Percentiles rank a stretch among this genome's conserved stretches.
phyloP scores from a whole-genome alignment of 2,329 filamentous ascomycete species.

The Akanthomyces uredinophilus region DNA sequence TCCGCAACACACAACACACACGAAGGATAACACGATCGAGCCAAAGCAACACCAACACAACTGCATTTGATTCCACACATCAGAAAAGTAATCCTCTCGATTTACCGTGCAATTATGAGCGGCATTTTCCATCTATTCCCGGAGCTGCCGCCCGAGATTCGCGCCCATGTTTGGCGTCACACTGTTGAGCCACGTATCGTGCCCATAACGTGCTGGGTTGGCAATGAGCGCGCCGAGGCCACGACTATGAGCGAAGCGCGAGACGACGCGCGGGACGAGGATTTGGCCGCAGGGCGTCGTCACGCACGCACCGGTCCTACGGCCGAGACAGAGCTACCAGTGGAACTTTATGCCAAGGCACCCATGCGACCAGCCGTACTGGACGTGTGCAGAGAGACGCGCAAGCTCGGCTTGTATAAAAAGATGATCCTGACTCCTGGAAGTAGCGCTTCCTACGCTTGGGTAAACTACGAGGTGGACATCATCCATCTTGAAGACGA shows the following conservation, averaged over 20 bases:
- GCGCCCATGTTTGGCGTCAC: neutral
- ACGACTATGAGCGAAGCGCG: no score
- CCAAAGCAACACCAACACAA: no score
- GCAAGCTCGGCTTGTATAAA: neutral
- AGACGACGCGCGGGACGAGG: neutral
- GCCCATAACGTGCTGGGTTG: neutral
- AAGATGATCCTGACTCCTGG: neutral
- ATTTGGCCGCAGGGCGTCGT: neutral
- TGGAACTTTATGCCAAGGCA: neutral
- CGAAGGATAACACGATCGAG: no score
- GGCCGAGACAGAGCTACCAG: neutral
- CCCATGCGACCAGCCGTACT: neutral
- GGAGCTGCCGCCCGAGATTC: constrained; percentile 2
- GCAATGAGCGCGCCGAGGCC: neutral
- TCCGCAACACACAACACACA: no score
- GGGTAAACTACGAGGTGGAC: neutral
- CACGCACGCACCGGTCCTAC: neutral
- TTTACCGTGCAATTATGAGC: neutral
- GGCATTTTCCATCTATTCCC: neutral
- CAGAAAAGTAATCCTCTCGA: neutral
- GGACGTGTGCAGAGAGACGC: neutral
- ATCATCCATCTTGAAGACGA: neutral
- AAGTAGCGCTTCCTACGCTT: neutral
- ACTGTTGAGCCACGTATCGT: neutral
- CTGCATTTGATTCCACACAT: neutral